Base-by-base conservation (phyloP, 805 yeast genomes). In the Wickerhamomyces xylosicus region DNA sequence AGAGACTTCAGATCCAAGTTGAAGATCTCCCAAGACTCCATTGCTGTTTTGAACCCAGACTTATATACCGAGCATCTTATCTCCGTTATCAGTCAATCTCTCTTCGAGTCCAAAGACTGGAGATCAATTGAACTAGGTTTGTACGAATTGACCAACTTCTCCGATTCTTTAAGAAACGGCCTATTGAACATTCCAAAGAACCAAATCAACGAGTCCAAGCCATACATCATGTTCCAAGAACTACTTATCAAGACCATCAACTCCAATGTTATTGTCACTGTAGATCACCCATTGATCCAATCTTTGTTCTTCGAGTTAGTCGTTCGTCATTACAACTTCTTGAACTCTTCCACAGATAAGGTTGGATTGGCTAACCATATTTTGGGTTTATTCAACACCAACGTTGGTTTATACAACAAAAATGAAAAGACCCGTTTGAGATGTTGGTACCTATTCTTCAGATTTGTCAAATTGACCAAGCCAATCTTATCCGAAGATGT, bases 391-490 rank as follows among this genome's bases (percentile, higher is more conserved):
- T 90, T 92, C 55, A 31, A 31, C 19, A 75, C 86, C 34, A 77
- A 92, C 15, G 71, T 79, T 48, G 97, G 97, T 14, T 72, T 90
- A 44, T 87, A 85, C 58, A 85, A 81, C 60, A 66, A 69, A 5
- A 68, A 72, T 47, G 81, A 72, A 41, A 81, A 77, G 44, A 96
- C 89, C 4, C 77, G 87, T 50, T 68, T 76, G 40, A 77, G 97
- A 57, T 72, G 94, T 33, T 92, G 97, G 96, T 90, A 85, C 57
- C 65, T 89, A 46, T 85, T 90, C 50, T 79, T 79, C 52, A 73
- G 95, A 56, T 84, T 89, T 52, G 70, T 87, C 44, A 85, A 82
- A 54, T 64, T 81, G 35, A 79, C 90, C 2, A 81, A 78, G 53
- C 86, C 87, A 29, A 63, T 72, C 36, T 61, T 78, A 32, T 71